These are phyloP conservation scores for Sarcomyxa edulis DNA, from an alignment of 768 basidiomycete species.

Conservation along the genomic window DNA sequence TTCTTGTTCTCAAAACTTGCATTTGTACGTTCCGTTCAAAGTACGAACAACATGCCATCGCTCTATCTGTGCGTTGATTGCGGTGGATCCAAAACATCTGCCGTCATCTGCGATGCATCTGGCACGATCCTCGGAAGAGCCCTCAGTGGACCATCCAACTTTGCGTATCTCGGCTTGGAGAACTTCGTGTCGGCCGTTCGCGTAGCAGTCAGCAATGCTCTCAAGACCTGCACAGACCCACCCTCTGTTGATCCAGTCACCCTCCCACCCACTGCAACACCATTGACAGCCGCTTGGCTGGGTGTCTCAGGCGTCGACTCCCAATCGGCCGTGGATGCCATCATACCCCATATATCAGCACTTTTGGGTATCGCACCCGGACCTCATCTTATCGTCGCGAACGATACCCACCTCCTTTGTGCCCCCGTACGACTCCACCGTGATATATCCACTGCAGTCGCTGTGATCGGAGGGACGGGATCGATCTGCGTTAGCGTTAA, in stretches of 20 bases:
- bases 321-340: conserved; percentile 49
- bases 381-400: conserved; percentile 55
- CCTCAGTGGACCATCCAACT: conserved; percentile 77
- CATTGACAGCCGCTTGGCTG: conserved; percentile 74
- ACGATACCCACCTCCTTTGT: conserved; percentile 83
- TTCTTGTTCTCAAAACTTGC: too few relatives aligned
- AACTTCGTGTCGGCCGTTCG: conserved; percentile 52
- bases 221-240: conserved; percentile 37
- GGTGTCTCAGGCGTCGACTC: conserved; percentile 83
- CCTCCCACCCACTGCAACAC: conserved; percentile 29
- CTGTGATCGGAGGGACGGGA: conserved; percentile 80
- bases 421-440: conserved; percentile 63
- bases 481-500: conserved; percentile 68
- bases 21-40: too few relatives aligned
- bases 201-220: conserved; percentile 47
- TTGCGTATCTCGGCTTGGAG: conserved; percentile 67
- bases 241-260: conserved; percentile 28
- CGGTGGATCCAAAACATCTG: conserved; percentile 86
- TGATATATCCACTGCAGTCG: conserved; percentile 58
- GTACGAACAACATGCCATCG: too few relatives aligned
- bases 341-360: conserved; percentile 48
- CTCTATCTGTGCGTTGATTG: conserved; percentile 83
- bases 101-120: conserved; percentile 52
- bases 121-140: conserved; percentile 67
- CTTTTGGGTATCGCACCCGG: conserved; percentile 57